These are phyloP conservation scores for Picea abies DNA, from an alignment of 83 land plant genomes.

Conservation along the genomic window DNA sequence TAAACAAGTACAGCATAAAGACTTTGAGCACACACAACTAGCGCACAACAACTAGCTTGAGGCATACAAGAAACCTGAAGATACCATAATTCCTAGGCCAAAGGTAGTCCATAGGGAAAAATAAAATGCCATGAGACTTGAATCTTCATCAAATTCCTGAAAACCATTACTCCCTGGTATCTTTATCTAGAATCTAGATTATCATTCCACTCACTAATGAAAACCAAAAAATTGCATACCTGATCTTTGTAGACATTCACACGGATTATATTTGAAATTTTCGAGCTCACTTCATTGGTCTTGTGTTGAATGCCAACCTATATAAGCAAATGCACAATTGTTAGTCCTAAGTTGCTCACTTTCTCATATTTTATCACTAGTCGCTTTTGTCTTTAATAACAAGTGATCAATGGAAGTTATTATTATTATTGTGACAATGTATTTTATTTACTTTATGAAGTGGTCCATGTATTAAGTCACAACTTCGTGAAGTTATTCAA, in stretches of 20 bases:
- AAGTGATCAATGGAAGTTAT: too few relatives aligned
- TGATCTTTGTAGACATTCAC: constrained; percentile 82
- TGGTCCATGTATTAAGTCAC: too few relatives aligned
- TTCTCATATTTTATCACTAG: too few relatives aligned
- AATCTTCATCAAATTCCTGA: not conserved
- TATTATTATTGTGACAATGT: too few relatives aligned
- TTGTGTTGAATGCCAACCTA: constrained; percentile 92
- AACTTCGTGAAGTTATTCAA: too few relatives aligned
- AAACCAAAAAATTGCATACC: constrained; percentile 42
- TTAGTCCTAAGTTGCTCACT: too few relatives aligned
- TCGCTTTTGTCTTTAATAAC: too few relatives aligned
- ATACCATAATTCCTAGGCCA: not conserved
- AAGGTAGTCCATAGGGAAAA: not conserved
- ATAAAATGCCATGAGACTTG: not conserved
- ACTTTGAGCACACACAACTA: not conserved
- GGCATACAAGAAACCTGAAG: not conserved
- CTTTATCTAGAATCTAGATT: not conserved
- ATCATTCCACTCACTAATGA: not conserved
- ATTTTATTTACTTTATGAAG: too few relatives aligned
- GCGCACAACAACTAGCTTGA: not conserved
- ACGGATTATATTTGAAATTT: constrained; percentile 69
- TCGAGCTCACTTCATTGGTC: constrained; percentile 70
- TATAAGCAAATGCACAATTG: constrained; percentile 9
- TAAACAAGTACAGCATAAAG: not conserved
- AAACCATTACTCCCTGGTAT: not conserved